A percentile compares a stretch with the other conserved stretches of the same genome.
Evolutionary conservation across 1,284 basidiomycete species (phyloP).

Genomic region (Ganoderma boninense): DNA sequence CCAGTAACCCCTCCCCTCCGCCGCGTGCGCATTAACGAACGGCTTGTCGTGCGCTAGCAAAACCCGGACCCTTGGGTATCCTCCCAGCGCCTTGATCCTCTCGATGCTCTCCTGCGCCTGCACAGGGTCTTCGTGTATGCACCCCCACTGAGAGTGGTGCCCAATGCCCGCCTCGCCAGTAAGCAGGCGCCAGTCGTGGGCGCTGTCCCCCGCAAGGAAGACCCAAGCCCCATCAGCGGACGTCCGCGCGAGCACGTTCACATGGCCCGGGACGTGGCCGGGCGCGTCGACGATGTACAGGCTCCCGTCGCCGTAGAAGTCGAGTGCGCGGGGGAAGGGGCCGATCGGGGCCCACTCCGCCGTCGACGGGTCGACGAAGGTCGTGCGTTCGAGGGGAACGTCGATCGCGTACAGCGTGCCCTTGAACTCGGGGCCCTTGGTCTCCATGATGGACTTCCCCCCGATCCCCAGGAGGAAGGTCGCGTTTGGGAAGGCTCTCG

Average conservation of each 20-base stretch:
- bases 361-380: slow-evolving; percentile 13
- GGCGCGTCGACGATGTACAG: slow-evolving; percentile 42
- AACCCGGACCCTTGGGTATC: slow-evolving; percentile 50
- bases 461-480: slow-evolving; percentile 51
- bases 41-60: slow-evolving; percentile 59
- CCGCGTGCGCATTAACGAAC: slow-evolving; percentile 57
- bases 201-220: slow-evolving; percentile 62
- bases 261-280: slow-evolving; percentile 44
- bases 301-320: slow-evolving; percentile 44
- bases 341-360: slow-evolving; percentile 34
- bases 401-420: slow-evolving; percentile 23
- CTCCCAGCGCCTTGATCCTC: slow-evolving; percentile 48
- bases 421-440: slow-evolving; percentile 37
- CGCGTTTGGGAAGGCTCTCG: slow-evolving; percentile 52
- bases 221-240: slow-evolving; percentile 62
- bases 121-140: slow-evolving; percentile 53
- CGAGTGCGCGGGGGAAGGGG: slow-evolving; percentile 40
- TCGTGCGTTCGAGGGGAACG: slow-evolving; percentile 25
- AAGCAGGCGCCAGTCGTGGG: slow-evolving; percentile 61
- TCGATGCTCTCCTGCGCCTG: slow-evolving; percentile 51
- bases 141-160: slow-evolving; percentile 38
- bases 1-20: slow-evolving; percentile 48
- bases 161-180: slow-evolving; percentile 56
- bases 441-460: slow-evolving; percentile 37
- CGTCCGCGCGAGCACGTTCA: slow-evolving; percentile 48